Base-by-base conservation (phyloP, 176 grass and related monocot species). In the Themeda triandra region DNA sequence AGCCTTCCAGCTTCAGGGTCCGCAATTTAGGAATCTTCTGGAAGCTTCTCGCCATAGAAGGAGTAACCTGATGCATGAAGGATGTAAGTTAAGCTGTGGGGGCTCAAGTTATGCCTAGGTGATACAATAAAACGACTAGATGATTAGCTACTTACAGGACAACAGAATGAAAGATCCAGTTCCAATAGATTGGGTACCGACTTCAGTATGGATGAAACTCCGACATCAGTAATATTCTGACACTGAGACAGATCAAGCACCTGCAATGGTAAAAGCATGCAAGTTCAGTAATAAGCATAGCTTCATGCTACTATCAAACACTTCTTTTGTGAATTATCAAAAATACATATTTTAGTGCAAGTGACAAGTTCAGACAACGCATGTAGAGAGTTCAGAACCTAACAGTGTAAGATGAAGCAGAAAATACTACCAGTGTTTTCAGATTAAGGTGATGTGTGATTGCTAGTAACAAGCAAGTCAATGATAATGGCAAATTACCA, bases 161-260 rank as follows among this genome's bases (percentile, higher is more conserved):
- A 89, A 82, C 80, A 86, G 71, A 7, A 83, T 14, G 93, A 92
- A 45, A 95, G 73, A 90, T 89, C 86, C 68, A 98, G 60, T 58
- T 90, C 79, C 68, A 69, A 82, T 45, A 92, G 81, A 75, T 91
- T 90, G 13, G 85, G 80, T 74, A 78, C 35, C 11, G 76, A 89
- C 62, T 85, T 83, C 40, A 84, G 62, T 19, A 92, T 48, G 73
- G 86, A 84, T 40, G 89, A 85, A 60, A 95, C 58, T 63, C 91
- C 89, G 41, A 32, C 49, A 76, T 84, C 45, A 60, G 76, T 95
- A 37, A 91, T 63, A 83, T 88, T 88, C 15, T 82, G 87, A 77
- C 89, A 95, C 73, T 90, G 92, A 72, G 93, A 98, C 69, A 98
- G 36, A 86, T 95, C 87, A 66, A 98, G 93, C 33, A 83, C 91